Percentiles rank a stretch among this genome's conserved stretches.
Conservation (phyloP, 2,329 filamentous ascomycete species). For the Botrytis cinerea region DNA sequence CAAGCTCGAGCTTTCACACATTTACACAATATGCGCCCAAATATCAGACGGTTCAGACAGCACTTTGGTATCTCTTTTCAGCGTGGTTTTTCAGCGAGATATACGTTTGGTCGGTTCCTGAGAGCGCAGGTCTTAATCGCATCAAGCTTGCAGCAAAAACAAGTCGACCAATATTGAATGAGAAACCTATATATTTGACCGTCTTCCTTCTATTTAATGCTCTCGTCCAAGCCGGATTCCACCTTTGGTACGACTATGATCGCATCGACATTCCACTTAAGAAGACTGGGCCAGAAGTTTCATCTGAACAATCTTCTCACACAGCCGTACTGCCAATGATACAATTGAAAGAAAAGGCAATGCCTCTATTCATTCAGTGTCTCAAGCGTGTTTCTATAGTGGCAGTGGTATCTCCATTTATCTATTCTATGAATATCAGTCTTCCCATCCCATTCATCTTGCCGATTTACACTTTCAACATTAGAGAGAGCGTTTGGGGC, state of each 20-base stretch:
- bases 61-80: conserved; percentile 75
- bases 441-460: conserved; percentile 43
- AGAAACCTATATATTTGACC: conserved; percentile 80
- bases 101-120: conserved; percentile 71
- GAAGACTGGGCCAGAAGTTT: conserved; percentile 40
- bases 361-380: conserved; percentile 41
- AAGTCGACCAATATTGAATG: conserved; percentile 78
- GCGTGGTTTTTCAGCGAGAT: conserved; percentile 78
- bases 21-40: conserved; percentile 59
- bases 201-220: conserved; percentile 70
- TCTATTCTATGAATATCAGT: conserved; percentile 45
- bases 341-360: conserved; percentile 44
- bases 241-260: conserved; percentile 75
- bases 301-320: conserved; percentile 44
- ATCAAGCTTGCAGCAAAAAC: conserved; percentile 69
- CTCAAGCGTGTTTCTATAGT: conserved; percentile 43
- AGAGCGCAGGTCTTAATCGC: conserved; percentile 65
- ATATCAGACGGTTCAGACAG: conserved; percentile 63
- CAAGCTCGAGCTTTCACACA: conserved; percentile 66
- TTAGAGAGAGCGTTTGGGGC: conserved; percentile 67
- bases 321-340: conserved; percentile 43
- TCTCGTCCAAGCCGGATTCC: conserved; percentile 65
- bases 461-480: conserved; percentile 58
- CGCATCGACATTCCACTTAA: conserved; percentile 48
- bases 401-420: conserved; percentile 45